phyloP scores from a whole-genome alignment of 192 early-diverging fungal genomes.

The Backusella westeae region DNA sequence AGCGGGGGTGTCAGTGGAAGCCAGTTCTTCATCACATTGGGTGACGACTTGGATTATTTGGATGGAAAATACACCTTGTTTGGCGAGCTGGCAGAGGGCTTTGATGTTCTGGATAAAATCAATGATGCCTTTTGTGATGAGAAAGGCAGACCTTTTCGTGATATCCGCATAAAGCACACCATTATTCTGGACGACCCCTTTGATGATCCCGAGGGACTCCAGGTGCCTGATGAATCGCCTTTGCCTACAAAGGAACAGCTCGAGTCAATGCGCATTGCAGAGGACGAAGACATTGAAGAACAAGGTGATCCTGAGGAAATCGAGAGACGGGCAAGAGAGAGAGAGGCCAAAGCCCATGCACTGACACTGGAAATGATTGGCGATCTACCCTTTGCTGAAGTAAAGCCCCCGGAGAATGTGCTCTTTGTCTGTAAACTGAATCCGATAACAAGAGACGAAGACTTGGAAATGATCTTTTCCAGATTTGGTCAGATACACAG shows the following conservation, averaged over 20 bases:
- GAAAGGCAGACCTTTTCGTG: conserved; percentile 71
- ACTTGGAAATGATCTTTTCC: conserved; percentile 90
- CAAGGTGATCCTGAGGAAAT: conserved; percentile 59
- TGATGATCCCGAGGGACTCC: conserved; percentile 70
- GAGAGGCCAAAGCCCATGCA: conserved; percentile 81
- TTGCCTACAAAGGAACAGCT: conserved; percentile 72
- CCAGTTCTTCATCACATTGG: conserved; percentile 87
- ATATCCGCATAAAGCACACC: conserved; percentile 90
- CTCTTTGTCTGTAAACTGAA: conserved; percentile 96
- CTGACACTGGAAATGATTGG: conserved; percentile 98
- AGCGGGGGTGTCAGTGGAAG: conserved; percentile 62
- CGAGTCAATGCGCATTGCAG: conserved; percentile 70
- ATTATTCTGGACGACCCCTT: conserved; percentile 93
- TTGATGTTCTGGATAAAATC: conserved; percentile 82
- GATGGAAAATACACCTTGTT: conserved; percentile 85
- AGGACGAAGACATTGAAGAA: conserved; percentile 70
- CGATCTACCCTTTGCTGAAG: conserved; percentile 94
- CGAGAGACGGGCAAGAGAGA: conserved; percentile 63
- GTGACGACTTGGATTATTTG: conserved; percentile 71
- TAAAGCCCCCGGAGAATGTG: conserved; percentile 96
- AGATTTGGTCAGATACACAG: conserved; percentile 86
- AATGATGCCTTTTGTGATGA: conserved; percentile 71
- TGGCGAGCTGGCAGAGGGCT: conserved; percentile 86
- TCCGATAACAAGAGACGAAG: conserved; percentile 84
- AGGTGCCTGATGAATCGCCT: conserved; percentile 70